Evolutionary conservation across 2,329 filamentous ascomycete genomes (phyloP), one percentile per base, ranked within the genome.

Genomic region (Coniochaeta pulveracea): DNA sequence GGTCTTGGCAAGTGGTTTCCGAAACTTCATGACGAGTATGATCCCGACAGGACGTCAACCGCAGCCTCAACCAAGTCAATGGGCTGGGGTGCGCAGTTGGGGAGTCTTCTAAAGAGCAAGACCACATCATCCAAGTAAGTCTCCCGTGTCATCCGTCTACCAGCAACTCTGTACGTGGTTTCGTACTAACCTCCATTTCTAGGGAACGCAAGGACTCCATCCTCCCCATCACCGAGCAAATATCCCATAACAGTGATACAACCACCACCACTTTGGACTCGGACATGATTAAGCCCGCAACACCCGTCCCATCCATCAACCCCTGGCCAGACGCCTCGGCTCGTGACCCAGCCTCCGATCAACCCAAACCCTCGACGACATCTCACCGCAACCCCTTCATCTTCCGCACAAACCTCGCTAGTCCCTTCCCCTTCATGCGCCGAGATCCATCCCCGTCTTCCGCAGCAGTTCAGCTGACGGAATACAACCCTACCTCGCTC

Each of bases 1-100:
- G 63, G 67, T 0, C 43, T 70, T 2, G 64, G 59, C 19, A 51
- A 39, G 17, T 11, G 64, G 12, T 69, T 66, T 38, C 61, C 66
- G 1, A 39, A 40, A 4, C 52, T 69, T 5, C 39, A 50, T 6
- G 37, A 57, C 9, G 46, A 47, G 28, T 51, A 54, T 33, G 44
- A 43, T 26, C 49, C 45, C 8, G 42, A 46, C 15, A 37, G 44
- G 8, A 34, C 33, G 4, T 19, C 21, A 14, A 31, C 15, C 28
- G 15, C 3, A n/a, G 22, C 10, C n/a, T 17, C n/a, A 8, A 17
- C 19, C 16, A 29, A 19, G 18, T 31, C 28, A 22, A n/a, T n/a
- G n/a, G n/a, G n/a, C n/a, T 36, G 37, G 28, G 31, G 33, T 11
- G 37, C 40, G 2, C 15, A 43, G 15, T 19, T 33, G 14, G 35